phyloP scores from a whole-genome alignment of 352 stramenopile genomes.

The Globisporangium megalacanthum region DNA sequence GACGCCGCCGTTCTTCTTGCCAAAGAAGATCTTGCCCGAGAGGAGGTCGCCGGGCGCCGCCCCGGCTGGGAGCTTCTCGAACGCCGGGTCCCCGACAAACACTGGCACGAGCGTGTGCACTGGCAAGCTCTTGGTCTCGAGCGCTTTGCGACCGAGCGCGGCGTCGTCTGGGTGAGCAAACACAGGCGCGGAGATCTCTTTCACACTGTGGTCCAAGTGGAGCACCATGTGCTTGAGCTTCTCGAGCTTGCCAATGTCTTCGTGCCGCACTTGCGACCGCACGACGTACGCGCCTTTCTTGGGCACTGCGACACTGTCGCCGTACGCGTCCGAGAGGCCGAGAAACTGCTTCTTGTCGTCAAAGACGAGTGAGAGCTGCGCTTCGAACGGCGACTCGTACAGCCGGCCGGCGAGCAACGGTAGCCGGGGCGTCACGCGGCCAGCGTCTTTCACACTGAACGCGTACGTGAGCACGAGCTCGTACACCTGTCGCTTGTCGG shows the following conservation, averaged over 20 bases:
- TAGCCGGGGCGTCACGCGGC: constrained; percentile 78
- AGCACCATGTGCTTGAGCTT: constrained; percentile 78
- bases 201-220: constrained; percentile 66
- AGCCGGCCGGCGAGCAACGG: constrained; percentile 81
- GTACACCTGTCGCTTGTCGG: constrained; percentile 85
- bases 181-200: constrained; percentile 57
- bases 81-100: constrained; percentile 66
- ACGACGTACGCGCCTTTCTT: constrained; percentile 86
- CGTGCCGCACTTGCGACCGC: constrained; percentile 72
- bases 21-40: constrained; percentile 64
- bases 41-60: constrained; percentile 56
- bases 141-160: constrained; percentile 45
- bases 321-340: constrained; percentile 81
- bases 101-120: constrained; percentile 57
- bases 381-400: constrained; percentile 92
- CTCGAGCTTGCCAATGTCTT: constrained; percentile 77
- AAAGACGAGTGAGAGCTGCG: constrained; percentile 92
- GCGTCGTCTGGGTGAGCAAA: constrained; percentile 67
- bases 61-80: constrained; percentile 65
- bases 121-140: constrained; percentile 41
- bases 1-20: constrained; percentile 61
- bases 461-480: constrained; percentile 88
- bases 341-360: constrained; percentile 92
- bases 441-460: constrained; percentile 80
- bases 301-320: constrained; percentile 54